phyloP scores from a whole-genome alignment of 2,329 filamentous ascomycete genomes.

The Dryadomyces sulphureus region DNA sequence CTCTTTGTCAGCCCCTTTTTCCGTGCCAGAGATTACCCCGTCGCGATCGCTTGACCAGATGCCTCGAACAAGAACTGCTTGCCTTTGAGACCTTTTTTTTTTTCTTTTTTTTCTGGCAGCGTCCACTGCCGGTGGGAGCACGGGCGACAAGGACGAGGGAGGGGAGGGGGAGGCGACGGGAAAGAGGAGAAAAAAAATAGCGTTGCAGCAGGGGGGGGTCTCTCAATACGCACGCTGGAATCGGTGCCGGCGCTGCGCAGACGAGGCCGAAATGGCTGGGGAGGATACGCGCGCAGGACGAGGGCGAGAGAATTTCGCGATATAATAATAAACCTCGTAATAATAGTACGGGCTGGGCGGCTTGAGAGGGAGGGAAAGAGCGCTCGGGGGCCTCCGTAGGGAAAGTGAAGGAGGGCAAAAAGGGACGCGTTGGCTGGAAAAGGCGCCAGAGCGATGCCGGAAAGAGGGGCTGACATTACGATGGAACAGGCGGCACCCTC shows the following conservation, averaged over 20 bases:
- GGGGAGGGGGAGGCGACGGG: background rate
- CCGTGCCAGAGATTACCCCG: no score
- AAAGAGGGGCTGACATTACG: background rate
- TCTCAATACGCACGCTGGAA: background rate
- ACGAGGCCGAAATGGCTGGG: no score
- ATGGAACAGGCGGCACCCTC: background rate
- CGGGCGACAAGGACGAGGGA: background rate
- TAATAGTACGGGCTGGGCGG: no score
- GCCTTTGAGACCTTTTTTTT: no score
- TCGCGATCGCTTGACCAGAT: no score
- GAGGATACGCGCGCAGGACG: no score
- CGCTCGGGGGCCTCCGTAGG: background rate
- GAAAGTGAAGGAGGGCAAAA: background rate
- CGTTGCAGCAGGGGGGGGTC: background rate
- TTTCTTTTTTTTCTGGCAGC: conserved; percentile 1
- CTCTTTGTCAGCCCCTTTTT: no score
- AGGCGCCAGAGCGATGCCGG: background rate
- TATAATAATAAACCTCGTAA: no score
- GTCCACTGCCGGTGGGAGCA: background rate
- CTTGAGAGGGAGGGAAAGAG: background rate
- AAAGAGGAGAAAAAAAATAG: background rate
- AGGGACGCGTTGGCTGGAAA: background rate
- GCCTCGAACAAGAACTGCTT: no score
- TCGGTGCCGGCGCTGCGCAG: no score
- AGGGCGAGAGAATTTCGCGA: no score